Conservation (phyloP, 2,329 filamentous ascomycete species). For the Thielaviopsis punctulata region DNA sequence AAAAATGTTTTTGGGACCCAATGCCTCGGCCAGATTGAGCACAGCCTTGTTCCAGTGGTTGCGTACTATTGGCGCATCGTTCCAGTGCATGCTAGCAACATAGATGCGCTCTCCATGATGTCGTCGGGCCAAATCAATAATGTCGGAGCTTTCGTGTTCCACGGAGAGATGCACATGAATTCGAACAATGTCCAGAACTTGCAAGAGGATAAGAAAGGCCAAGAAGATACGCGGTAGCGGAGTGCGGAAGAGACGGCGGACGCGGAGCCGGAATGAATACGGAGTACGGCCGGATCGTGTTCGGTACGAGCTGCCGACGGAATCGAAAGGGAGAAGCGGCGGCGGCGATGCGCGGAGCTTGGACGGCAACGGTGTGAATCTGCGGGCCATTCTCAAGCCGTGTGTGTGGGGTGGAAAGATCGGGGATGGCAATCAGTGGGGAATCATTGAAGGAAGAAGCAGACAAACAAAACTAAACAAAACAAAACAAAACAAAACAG, state of each 20-base stretch:
- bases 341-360: conserved; percentile 10
- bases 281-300: not conserved
- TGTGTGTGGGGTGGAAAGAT: not conserved
- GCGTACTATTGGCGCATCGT: conserved; percentile 41
- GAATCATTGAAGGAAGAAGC: not conserved
- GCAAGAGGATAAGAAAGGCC: conserved; percentile 21
- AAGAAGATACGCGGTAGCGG: conserved; percentile 20
- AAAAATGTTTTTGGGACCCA: conserved; percentile 49
- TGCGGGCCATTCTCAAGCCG: conserved; percentile 7
- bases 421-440: not conserved
- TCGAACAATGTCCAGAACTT: conserved; percentile 23
- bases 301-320: conserved; percentile 4
- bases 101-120: conserved; percentile 33
- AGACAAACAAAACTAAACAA: not conserved
- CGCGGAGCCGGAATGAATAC: conserved; percentile 16
- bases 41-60: conserved; percentile 46
- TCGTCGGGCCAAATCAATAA: conserved; percentile 12
- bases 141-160: conserved; percentile 5
- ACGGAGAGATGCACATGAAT: conserved; percentile 19
- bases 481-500: not conserved
- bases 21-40: conserved; percentile 33
- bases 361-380: not conserved
- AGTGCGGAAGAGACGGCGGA: conserved; percentile 23
- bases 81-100: conserved; percentile 55
- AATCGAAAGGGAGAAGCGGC: conserved; percentile 9